Evolutionary conservation across 495 filamentous ascomycete genomes (phyloP).

Genomic region (Penicillium robsamsonii): DNA sequence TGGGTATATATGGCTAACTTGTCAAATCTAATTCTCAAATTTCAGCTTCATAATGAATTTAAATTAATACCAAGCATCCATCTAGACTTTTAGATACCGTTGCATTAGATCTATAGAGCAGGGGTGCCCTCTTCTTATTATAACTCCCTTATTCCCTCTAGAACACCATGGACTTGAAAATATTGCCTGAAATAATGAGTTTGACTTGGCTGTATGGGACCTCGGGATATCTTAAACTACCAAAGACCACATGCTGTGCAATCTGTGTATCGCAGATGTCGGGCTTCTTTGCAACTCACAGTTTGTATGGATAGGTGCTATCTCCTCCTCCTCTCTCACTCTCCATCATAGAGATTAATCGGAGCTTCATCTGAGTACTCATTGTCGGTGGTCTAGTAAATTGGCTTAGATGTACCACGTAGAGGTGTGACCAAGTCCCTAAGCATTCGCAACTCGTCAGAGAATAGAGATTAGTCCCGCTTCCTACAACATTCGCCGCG

Average conservation of each 20-base stretch:
- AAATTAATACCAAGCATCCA: background rate
- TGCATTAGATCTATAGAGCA: background rate
- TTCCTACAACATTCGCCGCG: background rate
- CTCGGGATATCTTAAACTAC: no score
- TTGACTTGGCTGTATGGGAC: background rate
- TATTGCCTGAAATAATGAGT: background rate
- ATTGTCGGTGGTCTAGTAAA: background rate
- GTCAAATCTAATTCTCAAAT: background rate
- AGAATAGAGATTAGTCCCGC: background rate
- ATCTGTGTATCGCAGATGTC: background rate
- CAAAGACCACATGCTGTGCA: no score
- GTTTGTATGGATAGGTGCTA: no score
- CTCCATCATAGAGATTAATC: no score
- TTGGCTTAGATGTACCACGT: background rate
- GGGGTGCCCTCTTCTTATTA: background rate
- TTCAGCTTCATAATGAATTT: background rate
- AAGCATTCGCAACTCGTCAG: background rate
- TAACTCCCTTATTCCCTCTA: background rate
- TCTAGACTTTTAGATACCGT: background rate
- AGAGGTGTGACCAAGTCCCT: background rate
- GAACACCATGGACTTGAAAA: background rate
- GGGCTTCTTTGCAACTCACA: no score
- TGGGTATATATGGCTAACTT: background rate
- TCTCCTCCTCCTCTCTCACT: background rate
- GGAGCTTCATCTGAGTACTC: no score